phyloP scores from a whole-genome alignment of 768 basidiomycete genomes.

The Cystobasidium ongulense region DNA sequence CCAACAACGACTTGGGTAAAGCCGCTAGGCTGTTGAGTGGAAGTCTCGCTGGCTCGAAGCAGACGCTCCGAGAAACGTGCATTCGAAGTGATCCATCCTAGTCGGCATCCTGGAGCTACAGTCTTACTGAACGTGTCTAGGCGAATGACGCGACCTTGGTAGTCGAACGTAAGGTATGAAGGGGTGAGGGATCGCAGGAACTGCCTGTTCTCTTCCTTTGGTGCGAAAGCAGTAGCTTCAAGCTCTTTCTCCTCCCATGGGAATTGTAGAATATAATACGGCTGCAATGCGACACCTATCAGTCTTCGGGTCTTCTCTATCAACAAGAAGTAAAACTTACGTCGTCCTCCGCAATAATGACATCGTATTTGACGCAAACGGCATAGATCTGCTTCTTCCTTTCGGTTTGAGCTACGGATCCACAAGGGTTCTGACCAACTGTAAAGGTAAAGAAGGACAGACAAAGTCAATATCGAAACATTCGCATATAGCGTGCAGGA shows the following conservation, averaged over 20 bases:
- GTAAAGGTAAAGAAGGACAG: conserved; percentile 41
- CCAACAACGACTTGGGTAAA: conserved; percentile 61
- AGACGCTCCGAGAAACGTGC: conserved; percentile 67
- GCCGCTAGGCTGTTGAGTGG: conserved; percentile 63
- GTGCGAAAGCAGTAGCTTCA: background rate
- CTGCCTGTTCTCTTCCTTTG: conserved; percentile 26
- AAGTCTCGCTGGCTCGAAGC: conserved; percentile 61
- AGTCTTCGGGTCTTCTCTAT: conserved; percentile 8
- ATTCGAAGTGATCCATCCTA: conserved; percentile 58
- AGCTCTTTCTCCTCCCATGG: conserved; percentile 12
- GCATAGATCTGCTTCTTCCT: conserved; percentile 73
- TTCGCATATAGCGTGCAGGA: background rate
- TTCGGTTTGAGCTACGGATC: conserved; percentile 52
- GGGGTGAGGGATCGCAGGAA: conserved; percentile 40
- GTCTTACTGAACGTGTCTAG: conserved; percentile 74
- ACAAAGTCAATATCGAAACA: background rate
- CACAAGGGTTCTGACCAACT: conserved; percentile 77
- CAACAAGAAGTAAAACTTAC: background rate
- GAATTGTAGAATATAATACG: conserved; percentile 29
- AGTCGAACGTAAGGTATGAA: conserved; percentile 55
- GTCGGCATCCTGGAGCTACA: conserved; percentile 17
- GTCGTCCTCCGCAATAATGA: conserved; percentile 49
- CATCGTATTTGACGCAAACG: conserved; percentile 69
- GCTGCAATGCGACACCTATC: background rate
- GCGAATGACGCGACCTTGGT: conserved; percentile 73